A percentile compares a stretch with the other conserved stretches of the same genome.
phyloP scores from a whole-genome alignment of 2,329 filamentous ascomycete genomes.

The Microdochium trichocladiopsis region DNA sequence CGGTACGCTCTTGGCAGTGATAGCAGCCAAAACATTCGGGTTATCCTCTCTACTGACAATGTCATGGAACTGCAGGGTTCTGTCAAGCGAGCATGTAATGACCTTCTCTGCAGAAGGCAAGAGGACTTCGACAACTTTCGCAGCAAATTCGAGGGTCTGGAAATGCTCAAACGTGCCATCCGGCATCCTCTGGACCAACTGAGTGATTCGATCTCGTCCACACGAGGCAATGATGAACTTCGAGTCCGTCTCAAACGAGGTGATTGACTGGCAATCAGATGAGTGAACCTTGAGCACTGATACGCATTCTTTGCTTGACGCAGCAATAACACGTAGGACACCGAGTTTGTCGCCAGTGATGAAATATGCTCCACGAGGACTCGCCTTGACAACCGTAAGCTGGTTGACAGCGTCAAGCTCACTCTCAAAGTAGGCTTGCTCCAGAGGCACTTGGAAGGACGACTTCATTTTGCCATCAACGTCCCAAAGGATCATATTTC shows the following conservation, averaged over 20 bases:
- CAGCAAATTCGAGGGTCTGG: conserved; percentile 90
- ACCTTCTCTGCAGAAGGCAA: conserved; percentile 69
- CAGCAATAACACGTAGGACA: conserved; percentile 66
- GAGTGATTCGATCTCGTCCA: conserved; percentile 84
- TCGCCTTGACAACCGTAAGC: conserved; percentile 51
- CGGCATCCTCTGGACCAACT: conserved; percentile 65
- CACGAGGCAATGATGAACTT: conserved; percentile 70
- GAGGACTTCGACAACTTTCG: conserved; percentile 69
- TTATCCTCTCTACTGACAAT: conserved; percentile 63
- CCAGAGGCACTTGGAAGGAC: conserved; percentile 61
- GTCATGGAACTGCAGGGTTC: conserved; percentile 78
- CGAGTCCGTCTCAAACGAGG: conserved; percentile 57
- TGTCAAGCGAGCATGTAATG: conserved; percentile 82
- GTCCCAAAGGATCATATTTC: conserved; percentile 78
- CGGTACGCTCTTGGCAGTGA: conserved; percentile 70
- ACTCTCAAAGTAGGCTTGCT: conserved; percentile 44
- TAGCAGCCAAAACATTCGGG: conserved; percentile 62
- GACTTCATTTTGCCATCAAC: conserved; percentile 61
- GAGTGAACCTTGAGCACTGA: conserved; percentile 80
- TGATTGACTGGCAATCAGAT: conserved; percentile 76
- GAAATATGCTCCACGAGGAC: conserved; percentile 56
- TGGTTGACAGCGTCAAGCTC: conserved; percentile 51
- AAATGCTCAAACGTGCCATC: conserved; percentile 64
- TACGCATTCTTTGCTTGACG: conserved; percentile 50
- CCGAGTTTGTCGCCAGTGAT: conserved; percentile 83